Conservation (phyloP, 495 filamentous ascomycete species). For the Penicillium diatomitis region DNA sequence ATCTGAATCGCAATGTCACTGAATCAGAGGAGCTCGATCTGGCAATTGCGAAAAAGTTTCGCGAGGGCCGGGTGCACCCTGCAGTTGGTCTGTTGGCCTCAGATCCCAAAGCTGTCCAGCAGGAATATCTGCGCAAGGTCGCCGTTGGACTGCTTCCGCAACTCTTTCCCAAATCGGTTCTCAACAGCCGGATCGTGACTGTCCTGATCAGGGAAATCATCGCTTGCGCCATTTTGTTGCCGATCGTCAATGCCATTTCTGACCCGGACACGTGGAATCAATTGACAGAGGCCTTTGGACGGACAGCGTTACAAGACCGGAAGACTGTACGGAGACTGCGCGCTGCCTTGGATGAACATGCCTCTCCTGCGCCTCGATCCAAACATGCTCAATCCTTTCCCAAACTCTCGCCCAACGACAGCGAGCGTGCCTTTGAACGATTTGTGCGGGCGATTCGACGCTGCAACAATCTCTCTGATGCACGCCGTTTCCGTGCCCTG, state of each 20-base stretch:
- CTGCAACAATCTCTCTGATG: constrained; percentile 88
- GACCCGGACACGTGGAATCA: constrained; percentile 98
- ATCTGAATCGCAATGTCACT: constrained; percentile 80
- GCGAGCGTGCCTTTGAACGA: constrained; percentile 85
- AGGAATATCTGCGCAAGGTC: constrained; percentile 72
- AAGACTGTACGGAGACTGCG: constrained; percentile 91
- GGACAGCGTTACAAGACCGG: constrained; percentile 83
- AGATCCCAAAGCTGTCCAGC: constrained; percentile 72
- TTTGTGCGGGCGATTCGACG: constrained; percentile 86
- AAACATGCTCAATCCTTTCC: constrained; percentile 57
- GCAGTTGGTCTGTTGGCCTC: constrained; percentile 76
- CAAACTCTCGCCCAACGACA: constrained; percentile 57
- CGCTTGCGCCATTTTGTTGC: constrained; percentile 37
- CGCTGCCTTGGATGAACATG: constrained; percentile 90
- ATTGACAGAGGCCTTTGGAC: constrained; percentile 80
- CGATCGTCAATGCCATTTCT: constrained; percentile 33
- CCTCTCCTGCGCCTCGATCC: constrained; percentile 67
- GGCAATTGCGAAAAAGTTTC: constrained; percentile 88
- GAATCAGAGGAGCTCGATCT: constrained; percentile 93
- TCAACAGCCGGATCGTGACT: constrained; percentile 68
- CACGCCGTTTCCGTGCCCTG: constrained; percentile 81
- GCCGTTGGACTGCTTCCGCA: constrained; percentile 62
- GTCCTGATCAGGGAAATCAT: constrained; percentile 80
- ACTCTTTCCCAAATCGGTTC: constrained; percentile 62
- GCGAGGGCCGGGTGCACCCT: constrained; percentile 78